phyloP scores from a whole-genome alignment of 805 yeast species.

The Tetrapisispora arboricola region DNA sequence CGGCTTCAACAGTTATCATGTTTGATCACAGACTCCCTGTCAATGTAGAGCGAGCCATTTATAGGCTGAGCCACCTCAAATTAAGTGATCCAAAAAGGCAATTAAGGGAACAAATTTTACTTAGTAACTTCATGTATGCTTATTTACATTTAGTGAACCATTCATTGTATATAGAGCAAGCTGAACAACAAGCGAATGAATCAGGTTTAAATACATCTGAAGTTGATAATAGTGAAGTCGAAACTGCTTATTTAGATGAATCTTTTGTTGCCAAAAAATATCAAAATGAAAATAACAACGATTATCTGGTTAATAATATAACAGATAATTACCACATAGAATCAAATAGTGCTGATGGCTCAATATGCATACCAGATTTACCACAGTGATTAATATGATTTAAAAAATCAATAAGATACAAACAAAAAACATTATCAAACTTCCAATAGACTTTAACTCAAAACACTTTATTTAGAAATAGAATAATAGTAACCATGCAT shows the following conservation, averaged over 20 bases:
- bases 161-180: constrained; percentile 64
- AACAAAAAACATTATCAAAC: too few relatives aligned
- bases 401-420: too few relatives aligned
- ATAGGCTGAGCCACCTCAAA: constrained; percentile 83
- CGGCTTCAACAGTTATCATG: constrained; percentile 69
- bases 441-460: too few relatives aligned
- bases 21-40: constrained; percentile 81
- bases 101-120: constrained; percentile 78
- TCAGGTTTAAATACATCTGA: neutral
- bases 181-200: neutral
- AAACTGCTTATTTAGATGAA: constrained; percentile 1
- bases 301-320: neutral
- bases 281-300: neutral
- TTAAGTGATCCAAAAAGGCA: constrained; percentile 91
- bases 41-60: constrained; percentile 92
- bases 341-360: constrained; percentile 16
- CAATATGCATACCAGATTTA: constrained; percentile 19
- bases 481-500: too few relatives aligned
- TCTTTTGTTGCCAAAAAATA: neutral
- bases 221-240: constrained; percentile 1
- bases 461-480: too few relatives aligned
- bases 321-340: constrained; percentile 3
- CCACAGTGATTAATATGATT: neutral
- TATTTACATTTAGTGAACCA: constrained; percentile 91
- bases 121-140: constrained; percentile 96